Evolutionary conservation across 2,329 filamentous ascomycete species (phyloP).

Genomic region (Teratosphaeriaceae sp.): DNA sequence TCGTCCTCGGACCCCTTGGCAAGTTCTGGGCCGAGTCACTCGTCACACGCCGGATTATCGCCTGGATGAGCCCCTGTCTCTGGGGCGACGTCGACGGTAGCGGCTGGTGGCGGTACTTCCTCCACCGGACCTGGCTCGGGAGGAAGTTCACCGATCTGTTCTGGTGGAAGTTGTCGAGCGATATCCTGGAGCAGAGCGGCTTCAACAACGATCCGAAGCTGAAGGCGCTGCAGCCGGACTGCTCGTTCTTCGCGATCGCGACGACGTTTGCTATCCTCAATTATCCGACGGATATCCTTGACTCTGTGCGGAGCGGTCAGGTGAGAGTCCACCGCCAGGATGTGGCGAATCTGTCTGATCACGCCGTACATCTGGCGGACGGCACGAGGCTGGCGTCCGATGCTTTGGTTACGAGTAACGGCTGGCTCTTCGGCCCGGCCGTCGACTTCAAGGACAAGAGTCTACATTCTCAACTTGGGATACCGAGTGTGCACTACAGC

Average conservation of each 20-base stretch:
- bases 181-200: conserved; percentile 43
- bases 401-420: conserved; percentile 50
- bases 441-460: background rate
- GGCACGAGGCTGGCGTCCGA: conserved; percentile 42
- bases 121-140: conserved; percentile 53
- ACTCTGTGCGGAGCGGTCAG: conserved; percentile 47
- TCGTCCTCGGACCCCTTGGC: conserved; percentile 45
- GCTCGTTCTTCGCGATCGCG: conserved; percentile 46
- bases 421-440: conserved; percentile 40
- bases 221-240: conserved; percentile 37
- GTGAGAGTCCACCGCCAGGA: conserved; percentile 52
- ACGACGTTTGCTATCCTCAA: conserved; percentile 55
- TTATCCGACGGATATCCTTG: conserved; percentile 50
- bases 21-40: conserved; percentile 58
- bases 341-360: conserved; percentile 41
- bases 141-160: conserved; percentile 50
- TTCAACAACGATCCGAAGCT: conserved; percentile 39
- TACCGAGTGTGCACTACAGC: conserved; percentile 10
- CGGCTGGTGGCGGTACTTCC: conserved; percentile 45
- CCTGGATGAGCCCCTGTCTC: conserved; percentile 68
- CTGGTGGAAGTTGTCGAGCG: conserved; percentile 50
- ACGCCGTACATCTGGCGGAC: conserved; percentile 43
- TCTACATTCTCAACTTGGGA: conserved; percentile 2
- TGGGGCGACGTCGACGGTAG: conserved; percentile 62
- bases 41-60: conserved; percentile 59